Evolutionary conservation across 2,329 filamentous ascomycete species (phyloP), one percentile per base, ranked within the genome.

Genomic region (Pseudocercospora fijiensis): DNA sequence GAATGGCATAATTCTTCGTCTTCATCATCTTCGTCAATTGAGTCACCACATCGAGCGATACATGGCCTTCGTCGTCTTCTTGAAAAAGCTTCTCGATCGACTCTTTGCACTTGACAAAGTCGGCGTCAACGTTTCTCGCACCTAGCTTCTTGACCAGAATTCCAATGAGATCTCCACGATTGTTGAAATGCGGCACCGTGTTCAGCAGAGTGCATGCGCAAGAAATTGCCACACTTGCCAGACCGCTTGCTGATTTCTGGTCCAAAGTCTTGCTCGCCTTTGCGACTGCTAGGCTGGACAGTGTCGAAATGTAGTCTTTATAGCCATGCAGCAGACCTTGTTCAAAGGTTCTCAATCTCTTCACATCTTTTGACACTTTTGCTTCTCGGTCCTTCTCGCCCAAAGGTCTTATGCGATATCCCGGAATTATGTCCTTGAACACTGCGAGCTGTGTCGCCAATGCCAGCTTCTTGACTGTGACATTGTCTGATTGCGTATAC

Each of bases 11-110:
- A 63, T 94, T 87, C 69, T 88, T 89, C 1, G 88, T 88, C 78
- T 91, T 96, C 88, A 99, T 94, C 93, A 97, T 96, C 80, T 95
- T 96, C 24, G 91, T 87, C 47, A 99, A 81, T 60, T 96, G 83
- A 0, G 88, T 86, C 10, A 96, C 91, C 0, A 91, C 90, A 75
- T 99, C 95, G 70, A 96, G 84, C 0, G 93, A 92, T 0, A 92
- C 88, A 18, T 90, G 87, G 16, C 95, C 95, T 73, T 98, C 94
- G 56, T 97, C 92, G 67, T 99, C 95, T 11, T 92, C 88, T 20
- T 82, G 82, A 73, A 98, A 97, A 0, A 98, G 80, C 2, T 86
- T 89, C 77, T 96, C 90, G 45, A 99, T 77, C 0, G 93, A 88
- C 66, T 90, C 83, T 10, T 89, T 83, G 70, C 91, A 96, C 76